A percentile compares a stretch with the other conserved stretches of the same genome.
Conservation (phyloP, 2,329 filamentous ascomycete species). For the Ustulina deusta region DNA sequence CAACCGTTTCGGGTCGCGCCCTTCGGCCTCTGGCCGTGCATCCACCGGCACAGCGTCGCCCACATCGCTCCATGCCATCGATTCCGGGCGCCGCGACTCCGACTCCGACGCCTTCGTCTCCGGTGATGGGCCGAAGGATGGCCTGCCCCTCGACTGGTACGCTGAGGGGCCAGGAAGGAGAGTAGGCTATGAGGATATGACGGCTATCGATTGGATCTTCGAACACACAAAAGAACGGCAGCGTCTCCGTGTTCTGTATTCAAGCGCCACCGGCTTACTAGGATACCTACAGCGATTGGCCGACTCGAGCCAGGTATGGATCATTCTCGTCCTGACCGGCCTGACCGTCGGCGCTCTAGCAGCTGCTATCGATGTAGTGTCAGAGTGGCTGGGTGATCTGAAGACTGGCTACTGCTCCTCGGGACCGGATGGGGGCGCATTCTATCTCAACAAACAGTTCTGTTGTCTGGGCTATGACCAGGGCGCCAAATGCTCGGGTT, state of each 20-base stretch:
- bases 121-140: constrained; percentile 58
- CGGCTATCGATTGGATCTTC: constrained; percentile 99
- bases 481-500: constrained; percentile 83
- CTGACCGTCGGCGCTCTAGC: constrained; percentile 86
- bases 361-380: constrained; percentile 88
- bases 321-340: constrained; percentile 87
- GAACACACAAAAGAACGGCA: constrained; percentile 97
- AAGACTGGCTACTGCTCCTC: constrained; percentile 91
- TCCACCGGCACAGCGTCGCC: constrained; percentile 45
- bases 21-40: constrained; percentile 21
- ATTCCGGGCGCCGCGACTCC: constrained; percentile 36
- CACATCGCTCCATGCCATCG: constrained; percentile 43
- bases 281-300: constrained; percentile 79
- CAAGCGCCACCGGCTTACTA: constrained; percentile 75
- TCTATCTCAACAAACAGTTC: constrained; percentile 91
- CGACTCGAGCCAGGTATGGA: constrained; percentile 92
- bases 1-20: constrained; percentile 48
- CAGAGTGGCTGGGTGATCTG: constrained; percentile 92
- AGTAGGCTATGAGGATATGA: constrained; percentile 95
- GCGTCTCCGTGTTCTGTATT: constrained; percentile 80
- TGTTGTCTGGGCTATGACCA: constrained; percentile 95
- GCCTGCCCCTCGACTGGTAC: constrained; percentile 79
- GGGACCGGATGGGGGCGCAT: constrained; percentile 79
- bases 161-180: constrained; percentile 87
- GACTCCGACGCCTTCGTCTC: constrained; percentile 34